Evolutionary conservation across 352 stramenopile genomes (phyloP).

Genomic region (Lagenidium sp.): DNA sequence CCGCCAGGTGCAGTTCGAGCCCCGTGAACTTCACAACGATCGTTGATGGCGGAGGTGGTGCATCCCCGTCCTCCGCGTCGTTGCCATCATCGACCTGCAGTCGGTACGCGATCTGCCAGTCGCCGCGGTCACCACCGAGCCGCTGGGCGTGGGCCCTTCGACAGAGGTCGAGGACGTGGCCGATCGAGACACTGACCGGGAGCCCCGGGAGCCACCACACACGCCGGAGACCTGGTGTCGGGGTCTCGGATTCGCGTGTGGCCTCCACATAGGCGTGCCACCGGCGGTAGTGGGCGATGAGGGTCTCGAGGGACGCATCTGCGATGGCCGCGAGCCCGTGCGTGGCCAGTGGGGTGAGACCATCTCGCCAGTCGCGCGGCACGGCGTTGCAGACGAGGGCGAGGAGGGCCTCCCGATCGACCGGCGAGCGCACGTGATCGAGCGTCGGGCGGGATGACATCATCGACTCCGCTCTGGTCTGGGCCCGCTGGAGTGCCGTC

Average conservation of each 20-base stretch:
- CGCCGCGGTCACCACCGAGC: neutral
- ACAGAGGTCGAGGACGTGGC: slow-evolving; percentile 4
- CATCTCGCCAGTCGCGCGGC: slow-evolving; percentile 2
- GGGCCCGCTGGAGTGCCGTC: no score
- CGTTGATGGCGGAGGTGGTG: no score
- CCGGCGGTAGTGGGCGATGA: slow-evolving; percentile 5
- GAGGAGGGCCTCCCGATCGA: neutral
- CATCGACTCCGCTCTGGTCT: no score
- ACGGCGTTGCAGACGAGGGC: slow-evolving; percentile 7
- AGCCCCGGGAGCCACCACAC: slow-evolving; percentile 13
- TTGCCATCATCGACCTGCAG: neutral
- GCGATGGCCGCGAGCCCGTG: neutral
- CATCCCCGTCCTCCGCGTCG: neutral
- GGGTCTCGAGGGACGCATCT: slow-evolving; percentile 3
- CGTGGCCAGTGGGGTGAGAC: no score
- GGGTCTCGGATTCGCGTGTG: no score
- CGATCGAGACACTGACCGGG: neutral
- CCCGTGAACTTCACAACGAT: slow-evolving; percentile 22
- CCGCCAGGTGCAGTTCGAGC: slow-evolving; percentile 20
- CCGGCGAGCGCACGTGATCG: no score
- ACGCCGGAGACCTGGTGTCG: neutral
- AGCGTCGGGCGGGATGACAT: no score
- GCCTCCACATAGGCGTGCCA: slow-evolving; percentile 1
- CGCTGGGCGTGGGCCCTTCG: neutral
- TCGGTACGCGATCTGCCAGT: neutral